Conservation (phyloP, 352 stramenopile species). For the Phytopythium helicoides region DNA sequence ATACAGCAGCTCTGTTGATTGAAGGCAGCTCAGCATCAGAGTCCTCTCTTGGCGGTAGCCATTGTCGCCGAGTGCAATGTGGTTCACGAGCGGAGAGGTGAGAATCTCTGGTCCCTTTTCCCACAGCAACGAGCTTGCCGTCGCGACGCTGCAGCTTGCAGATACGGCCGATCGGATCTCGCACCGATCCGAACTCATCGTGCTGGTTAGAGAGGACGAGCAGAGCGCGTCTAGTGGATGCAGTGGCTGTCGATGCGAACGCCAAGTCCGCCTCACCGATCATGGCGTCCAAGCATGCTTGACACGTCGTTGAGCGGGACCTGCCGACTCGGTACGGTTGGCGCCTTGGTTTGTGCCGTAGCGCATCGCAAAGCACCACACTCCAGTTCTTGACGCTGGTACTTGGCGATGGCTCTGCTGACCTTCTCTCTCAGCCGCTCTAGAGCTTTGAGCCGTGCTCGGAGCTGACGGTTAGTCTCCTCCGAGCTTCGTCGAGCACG, state of each 20-base stretch:
- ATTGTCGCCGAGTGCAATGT: not conserved
- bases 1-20: too few species aligned
- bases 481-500: not conserved
- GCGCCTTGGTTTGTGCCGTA: not conserved
- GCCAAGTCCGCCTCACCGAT: not conserved
- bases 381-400: not conserved
- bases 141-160: not conserved
- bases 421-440: not conserved
- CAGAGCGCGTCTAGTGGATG: not conserved
- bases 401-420: not conserved
- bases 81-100: not conserved
- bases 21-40: too few species aligned
- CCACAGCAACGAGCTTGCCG: slow-evolving; percentile 2
- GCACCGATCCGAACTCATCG: not conserved
- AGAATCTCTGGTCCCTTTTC: too few species aligned
- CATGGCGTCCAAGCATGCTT: not conserved
- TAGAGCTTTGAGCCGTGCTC: not conserved
- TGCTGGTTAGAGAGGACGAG: not conserved
- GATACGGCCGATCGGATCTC: not conserved
- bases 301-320: not conserved
- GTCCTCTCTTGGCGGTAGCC: not conserved
- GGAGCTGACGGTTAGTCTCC: not conserved
- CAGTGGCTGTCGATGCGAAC: not conserved
- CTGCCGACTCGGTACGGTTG: too few species aligned
- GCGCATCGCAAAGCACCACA: not conserved